Base-by-base conservation (phyloP, 2,329 filamentous ascomycete genomes). In the Colletotrichum sp. region DNA sequence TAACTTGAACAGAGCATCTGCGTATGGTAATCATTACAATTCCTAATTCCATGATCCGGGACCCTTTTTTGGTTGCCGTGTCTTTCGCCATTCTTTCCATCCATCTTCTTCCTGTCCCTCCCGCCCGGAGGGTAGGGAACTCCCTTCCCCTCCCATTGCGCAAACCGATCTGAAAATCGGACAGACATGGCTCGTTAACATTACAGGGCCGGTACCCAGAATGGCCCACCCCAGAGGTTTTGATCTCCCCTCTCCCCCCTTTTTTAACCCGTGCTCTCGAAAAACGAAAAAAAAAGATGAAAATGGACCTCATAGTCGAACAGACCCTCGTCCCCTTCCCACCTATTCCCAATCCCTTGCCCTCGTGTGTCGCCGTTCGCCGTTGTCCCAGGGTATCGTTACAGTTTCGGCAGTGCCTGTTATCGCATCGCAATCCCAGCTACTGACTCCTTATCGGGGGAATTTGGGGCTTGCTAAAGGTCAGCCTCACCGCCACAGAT, bases 131-230 rank as follows among this genome's bases (percentile, higher is more conserved):
- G 39, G 39, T 16, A 44, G 18, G 16, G 18, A 44, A 44, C 39
- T 60, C 30, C 57, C 15, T 28, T 60, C 57, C 9, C 30, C 57
- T 62, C 63, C 69, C 28, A 64, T 59, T 34, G 73, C 70, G 57
- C 57, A 72, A 32, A 32, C 64, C 73, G 73, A 73, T 76, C 73
- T 76, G 28, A 73, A 65, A 76, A 73, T 68, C 73, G 69, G 69
- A 49, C 63, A 73, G 39, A 73, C 64, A 69, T 76, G 73, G 70
- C 64, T 73, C 70, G 73, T 76, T 73, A 60, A 65, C 70, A 69
- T 69, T 76, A 76, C 70, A 73, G 73, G 73, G 73, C 73, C 70
- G 66, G 70, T 76, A 76, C 70, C 73, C 73, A 76, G 73, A 64
- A 63, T 30, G 73, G 73, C 57, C 73, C 73, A 72, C 69, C 34